Evolutionary conservation across 2,329 filamentous ascomycete genomes (phyloP).

Genomic region (Phyllosticta capitalensis): DNA sequence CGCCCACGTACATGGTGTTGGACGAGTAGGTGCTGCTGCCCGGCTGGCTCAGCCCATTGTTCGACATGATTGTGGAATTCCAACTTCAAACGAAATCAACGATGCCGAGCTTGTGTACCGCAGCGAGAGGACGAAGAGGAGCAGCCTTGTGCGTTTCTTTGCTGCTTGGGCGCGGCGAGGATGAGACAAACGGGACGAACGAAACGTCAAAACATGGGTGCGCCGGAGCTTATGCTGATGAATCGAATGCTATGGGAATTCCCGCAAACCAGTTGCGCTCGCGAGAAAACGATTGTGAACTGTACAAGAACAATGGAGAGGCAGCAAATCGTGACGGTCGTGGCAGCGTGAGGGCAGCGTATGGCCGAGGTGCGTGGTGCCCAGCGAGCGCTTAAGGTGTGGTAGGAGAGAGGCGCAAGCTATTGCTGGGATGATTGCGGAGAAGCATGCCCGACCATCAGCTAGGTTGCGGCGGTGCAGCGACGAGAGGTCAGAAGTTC

Average conservation of each 20-base stretch:
- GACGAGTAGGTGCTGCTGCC: slow-evolving; percentile 66
- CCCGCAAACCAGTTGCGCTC: background rate
- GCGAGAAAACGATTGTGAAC: background rate
- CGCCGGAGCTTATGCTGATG: background rate
- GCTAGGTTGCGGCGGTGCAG: background rate
- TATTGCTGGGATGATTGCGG: background rate
- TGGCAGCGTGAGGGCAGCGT: background rate
- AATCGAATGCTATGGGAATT: background rate
- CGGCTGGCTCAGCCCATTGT: slow-evolving; percentile 53
- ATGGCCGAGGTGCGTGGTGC: background rate
- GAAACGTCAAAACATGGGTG: background rate
- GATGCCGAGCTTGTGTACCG: background rate
- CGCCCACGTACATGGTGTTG: slow-evolving; percentile 65
- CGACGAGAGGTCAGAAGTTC: background rate
- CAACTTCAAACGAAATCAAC: background rate
- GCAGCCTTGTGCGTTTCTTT: background rate
- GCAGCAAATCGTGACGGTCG: slow-evolving; percentile 2
- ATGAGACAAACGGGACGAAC: background rate
- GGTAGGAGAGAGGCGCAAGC: background rate
- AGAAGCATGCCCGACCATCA: background rate
- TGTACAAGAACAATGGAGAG: slow-evolving; percentile 4
- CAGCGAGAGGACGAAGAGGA: background rate
- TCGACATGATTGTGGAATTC: slow-evolving; percentile 41
- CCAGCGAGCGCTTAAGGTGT: background rate
- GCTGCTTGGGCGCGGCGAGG: background rate